Evolutionary conservation across 345 rosid species (phyloP), one percentile per base, ranked within the genome.

Genomic region (Punica granatum): DNA sequence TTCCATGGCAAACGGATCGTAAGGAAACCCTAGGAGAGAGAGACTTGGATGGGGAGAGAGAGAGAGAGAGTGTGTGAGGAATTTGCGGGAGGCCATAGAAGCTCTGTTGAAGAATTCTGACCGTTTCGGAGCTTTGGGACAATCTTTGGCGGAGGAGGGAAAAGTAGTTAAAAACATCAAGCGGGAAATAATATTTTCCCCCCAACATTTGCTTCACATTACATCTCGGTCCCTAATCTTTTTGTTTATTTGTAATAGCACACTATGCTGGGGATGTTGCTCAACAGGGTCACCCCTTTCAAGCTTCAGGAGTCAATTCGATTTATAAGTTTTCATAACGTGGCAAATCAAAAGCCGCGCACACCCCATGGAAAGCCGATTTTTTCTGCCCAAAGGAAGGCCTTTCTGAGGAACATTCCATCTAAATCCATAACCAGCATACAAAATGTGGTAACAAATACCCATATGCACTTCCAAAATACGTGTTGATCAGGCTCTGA

Each of bases 11-110:
- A 64, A 1, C 49, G 25, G 25, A 35, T 5, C 44, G 11, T 2
- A 16, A 44, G 4, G 15, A 44, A 44, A 44, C 49, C 41, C 42
- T 1, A 16, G 21, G n/a, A 35, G 59, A 61, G 66, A 62, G n/a
- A 53, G 3, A 37, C 34, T 51, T 56, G 12, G 48, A 53, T 21
- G 23, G 30, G 12, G 19, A 34, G 54, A 23, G 72, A 64, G 53
- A 69, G 19, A 49, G 36, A 60, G 36, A 39, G 16, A 23, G 33
- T 39, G 39, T 19, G n/a, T 41, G 68, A 75, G 58, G 70, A 43
- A 48, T 30, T 35, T 30, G 64, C 35, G 34, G 63, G 35, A 25
- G 36, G 46, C 42, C 66, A 42, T 42, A 43, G 41, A 59, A 67
- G 66, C 63, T 34, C 59, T 6, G 26, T 36, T 26, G 3, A 65